These are phyloP conservation scores for Plasmodium gallinaceum DNA, from an alignment of 169 alveolate species.

Conservation along the genomic window DNA sequence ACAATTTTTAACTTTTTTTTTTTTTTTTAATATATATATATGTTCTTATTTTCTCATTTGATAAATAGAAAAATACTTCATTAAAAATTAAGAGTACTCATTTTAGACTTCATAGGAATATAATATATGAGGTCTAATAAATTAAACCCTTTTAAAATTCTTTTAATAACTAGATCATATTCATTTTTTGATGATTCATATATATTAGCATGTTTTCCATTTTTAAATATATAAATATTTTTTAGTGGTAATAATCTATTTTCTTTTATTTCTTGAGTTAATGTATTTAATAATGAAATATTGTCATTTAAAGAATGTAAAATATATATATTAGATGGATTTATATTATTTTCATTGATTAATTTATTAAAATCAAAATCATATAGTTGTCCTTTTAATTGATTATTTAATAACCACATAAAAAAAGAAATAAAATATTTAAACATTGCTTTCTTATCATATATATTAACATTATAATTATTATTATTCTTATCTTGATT, in stretches of 20 bases:
- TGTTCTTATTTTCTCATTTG: background rate
- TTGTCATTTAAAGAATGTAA: slow-evolving; percentile 57
- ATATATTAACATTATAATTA: slow-evolving; percentile 20
- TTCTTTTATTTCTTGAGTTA: slow-evolving; percentile 56
- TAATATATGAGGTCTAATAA: slow-evolving; percentile 54
- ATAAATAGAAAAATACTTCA: too few relatives aligned
- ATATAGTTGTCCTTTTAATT: slow-evolving; percentile 69
- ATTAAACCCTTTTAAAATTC: slow-evolving; percentile 67
- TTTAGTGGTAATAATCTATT: slow-evolving; percentile 36
- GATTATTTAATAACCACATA: slow-evolving; percentile 74
- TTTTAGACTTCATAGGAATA: slow-evolving; percentile 53
- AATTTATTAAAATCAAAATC: slow-evolving; percentile 65
- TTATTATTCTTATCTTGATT: slow-evolving; percentile 27
- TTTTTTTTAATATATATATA: too few relatives aligned
- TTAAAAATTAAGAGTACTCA: slow-evolving; percentile 32
- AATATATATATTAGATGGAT: slow-evolving; percentile 65
- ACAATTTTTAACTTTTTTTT: background rate
- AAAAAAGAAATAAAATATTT: slow-evolving; percentile 56
- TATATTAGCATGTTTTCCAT: slow-evolving; percentile 67
- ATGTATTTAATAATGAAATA: slow-evolving; percentile 44
- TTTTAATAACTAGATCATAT: slow-evolving; percentile 36
- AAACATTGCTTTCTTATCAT: slow-evolving; percentile 36
- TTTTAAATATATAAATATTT: slow-evolving; percentile 67
- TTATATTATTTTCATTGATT: slow-evolving; percentile 51
- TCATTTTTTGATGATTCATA: slow-evolving; percentile 47